Conservation (phyloP, 768 basidiomycete species). For the Pisolithus marmoratus region DNA sequence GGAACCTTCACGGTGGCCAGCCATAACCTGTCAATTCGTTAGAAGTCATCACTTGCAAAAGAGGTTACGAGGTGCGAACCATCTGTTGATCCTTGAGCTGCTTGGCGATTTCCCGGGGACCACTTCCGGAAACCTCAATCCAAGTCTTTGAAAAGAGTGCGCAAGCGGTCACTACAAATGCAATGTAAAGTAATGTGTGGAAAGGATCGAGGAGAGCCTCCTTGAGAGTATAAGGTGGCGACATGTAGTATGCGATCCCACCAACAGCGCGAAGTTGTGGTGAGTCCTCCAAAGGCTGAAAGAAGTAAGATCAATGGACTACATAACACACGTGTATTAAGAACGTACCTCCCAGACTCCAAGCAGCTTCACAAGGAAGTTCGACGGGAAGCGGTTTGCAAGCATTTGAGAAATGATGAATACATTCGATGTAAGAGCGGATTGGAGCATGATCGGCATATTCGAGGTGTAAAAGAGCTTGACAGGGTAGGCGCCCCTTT, state of each 20-base stretch:
- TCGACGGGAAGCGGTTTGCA: slow-evolving; percentile 82
- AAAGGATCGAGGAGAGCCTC: slow-evolving; percentile 89
- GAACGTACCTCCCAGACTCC: slow-evolving; percentile 96
- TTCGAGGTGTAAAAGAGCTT: slow-evolving; percentile 99
- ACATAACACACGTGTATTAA: background rate
- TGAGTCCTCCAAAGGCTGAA: slow-evolving; percentile 87
- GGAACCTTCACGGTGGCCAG: slow-evolving; percentile 89
- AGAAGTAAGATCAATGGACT: slow-evolving; percentile 5
- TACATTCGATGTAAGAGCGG: slow-evolving; percentile 86
- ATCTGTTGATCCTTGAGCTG: slow-evolving; percentile 98
- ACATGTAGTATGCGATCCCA: slow-evolving; percentile 97
- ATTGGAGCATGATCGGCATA: slow-evolving; percentile 99
- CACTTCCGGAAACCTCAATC: slow-evolving; percentile 97
- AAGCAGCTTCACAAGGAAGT: slow-evolving; percentile 83
- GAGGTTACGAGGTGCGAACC: slow-evolving; percentile 37
- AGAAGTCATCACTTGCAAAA: background rate
- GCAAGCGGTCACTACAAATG: slow-evolving; percentile 90
- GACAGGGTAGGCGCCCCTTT: slow-evolving; percentile 91
- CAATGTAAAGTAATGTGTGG: slow-evolving; percentile 86
- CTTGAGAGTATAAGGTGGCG: slow-evolving; percentile 89
- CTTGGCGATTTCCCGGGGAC: slow-evolving; percentile 93
- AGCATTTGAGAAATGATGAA: slow-evolving; percentile 98
- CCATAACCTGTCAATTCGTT: slow-evolving; percentile 51
- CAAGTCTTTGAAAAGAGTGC: slow-evolving; percentile 99
- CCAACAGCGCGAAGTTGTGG: slow-evolving; percentile 86